These are phyloP conservation scores for Leishmania major DNA, from an alignment of 208 protist genomes.

Conservation along the genomic window DNA sequence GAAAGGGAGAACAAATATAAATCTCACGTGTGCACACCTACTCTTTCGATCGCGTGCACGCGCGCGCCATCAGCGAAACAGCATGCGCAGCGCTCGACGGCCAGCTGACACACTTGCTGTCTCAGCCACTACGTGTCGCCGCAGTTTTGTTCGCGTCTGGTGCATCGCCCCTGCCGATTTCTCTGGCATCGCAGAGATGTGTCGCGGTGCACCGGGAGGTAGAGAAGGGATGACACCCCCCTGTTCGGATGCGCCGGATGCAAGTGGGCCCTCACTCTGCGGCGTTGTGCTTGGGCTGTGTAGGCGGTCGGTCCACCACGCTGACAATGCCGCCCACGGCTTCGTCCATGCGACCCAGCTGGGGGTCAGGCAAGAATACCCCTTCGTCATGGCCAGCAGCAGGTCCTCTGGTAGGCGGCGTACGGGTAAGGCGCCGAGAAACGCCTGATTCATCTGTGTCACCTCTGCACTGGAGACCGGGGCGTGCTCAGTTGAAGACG, in stretches of 20 bases:
- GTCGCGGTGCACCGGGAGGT: not conserved
- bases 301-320: conserved; percentile 35
- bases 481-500: not conserved
- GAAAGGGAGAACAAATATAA: not conserved
- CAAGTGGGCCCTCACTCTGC: not conserved
- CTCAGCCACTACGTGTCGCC: not conserved
- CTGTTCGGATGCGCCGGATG: not conserved
- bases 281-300: not conserved
- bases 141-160: conserved; percentile 23
- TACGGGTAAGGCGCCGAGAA: conserved; percentile 2
- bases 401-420: conserved; percentile 43
- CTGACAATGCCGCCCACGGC: conserved; percentile 67
- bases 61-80: not conserved
- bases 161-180: conserved; percentile 20
- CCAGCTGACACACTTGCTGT: not conserved
- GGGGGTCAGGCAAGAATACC: conserved; percentile 68
- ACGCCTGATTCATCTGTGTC: conserved; percentile 1
- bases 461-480: not conserved
- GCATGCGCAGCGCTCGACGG: not conserved
- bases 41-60: not conserved
- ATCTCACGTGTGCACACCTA: not conserved
- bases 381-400: conserved; percentile 40
- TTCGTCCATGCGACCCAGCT: conserved; percentile 81
- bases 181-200: conserved; percentile 9
- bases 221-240: not conserved